phyloP scores from a whole-genome alignment of 2,329 filamentous ascomycete genomes.

The Alternaria conjuncta region DNA sequence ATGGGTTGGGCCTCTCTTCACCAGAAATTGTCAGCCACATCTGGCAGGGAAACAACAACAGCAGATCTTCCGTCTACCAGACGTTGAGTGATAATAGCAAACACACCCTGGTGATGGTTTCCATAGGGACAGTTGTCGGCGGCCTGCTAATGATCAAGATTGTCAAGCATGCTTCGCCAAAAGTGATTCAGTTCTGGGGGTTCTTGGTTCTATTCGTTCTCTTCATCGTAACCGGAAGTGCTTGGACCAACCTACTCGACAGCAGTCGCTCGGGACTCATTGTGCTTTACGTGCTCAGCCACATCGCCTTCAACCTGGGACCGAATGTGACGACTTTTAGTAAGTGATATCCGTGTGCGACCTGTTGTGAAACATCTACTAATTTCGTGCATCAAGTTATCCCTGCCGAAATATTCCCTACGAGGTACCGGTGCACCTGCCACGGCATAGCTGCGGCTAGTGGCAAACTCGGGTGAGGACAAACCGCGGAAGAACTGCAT shows the following conservation, averaged over 20 bases:
- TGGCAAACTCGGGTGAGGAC: constrained; percentile 57
- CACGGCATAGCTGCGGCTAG: constrained; percentile 62
- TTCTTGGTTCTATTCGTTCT: constrained; percentile 40
- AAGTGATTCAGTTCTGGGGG: constrained; percentile 43
- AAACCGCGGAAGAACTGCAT: background rate
- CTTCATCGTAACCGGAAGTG: constrained; percentile 43
- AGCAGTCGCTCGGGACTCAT: constrained; percentile 34
- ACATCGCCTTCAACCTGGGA: constrained; percentile 46
- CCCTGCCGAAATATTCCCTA: constrained; percentile 64
- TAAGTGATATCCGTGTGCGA: background rate
- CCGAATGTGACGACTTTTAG: constrained; percentile 47
- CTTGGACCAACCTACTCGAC: constrained; percentile 37
- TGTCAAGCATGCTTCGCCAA: constrained; percentile 43
- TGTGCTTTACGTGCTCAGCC: constrained; percentile 41
- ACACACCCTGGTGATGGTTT: constrained; percentile 45
- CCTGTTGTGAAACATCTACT: background rate
- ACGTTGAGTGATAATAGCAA: constrained; percentile 38
- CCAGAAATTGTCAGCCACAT: constrained; percentile 45
- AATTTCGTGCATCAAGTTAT: constrained; percentile 40
- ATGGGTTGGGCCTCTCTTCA: constrained; percentile 45
- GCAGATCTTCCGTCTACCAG: constrained; percentile 25
- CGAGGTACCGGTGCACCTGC: constrained; percentile 60
- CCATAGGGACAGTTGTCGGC: constrained; percentile 40
- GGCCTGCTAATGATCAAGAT: constrained; percentile 43
- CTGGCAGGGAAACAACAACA: constrained; percentile 28